Evolutionary conservation across 495 filamentous ascomycete genomes (phyloP).

Genomic region (Aspergillus avenaceus): DNA sequence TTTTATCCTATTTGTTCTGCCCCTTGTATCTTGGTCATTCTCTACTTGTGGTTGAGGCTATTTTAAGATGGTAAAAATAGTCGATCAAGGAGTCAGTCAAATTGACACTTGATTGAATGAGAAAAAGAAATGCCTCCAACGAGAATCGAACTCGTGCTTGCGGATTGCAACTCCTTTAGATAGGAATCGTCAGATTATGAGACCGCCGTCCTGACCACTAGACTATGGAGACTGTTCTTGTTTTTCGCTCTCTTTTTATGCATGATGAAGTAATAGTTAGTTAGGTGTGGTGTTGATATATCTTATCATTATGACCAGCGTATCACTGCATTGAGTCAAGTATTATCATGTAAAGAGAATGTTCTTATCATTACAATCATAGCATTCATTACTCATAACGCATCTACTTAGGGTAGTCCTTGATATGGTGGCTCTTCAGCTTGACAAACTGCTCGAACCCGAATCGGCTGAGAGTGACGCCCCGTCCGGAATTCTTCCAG

Average conservation of each 20-base stretch:
- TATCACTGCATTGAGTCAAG: too few species aligned
- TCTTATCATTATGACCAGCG: too few species aligned
- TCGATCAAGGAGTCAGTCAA: too few species aligned
- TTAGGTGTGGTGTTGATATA: too few species aligned
- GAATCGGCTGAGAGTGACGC: conserved; percentile 78
- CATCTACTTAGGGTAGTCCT: conserved; percentile 47
- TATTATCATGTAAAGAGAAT: too few species aligned
- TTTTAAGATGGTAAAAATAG: too few species aligned
- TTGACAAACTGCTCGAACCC: conserved; percentile 94
- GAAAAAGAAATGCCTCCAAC: neutral
- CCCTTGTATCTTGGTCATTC: too few species aligned
- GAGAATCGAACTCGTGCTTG: conserved; percentile 1
- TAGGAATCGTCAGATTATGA: neutral
- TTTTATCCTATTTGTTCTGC: too few species aligned
- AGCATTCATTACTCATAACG: neutral
- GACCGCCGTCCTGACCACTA: conserved; percentile 1
- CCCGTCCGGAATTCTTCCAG: conserved; percentile 92
- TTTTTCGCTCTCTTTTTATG: neutral
- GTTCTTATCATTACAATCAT: too few species aligned
- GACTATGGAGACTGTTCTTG: neutral
- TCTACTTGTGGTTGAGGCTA: too few species aligned
- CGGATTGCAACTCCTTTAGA: neutral
- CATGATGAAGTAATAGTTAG: neutral
- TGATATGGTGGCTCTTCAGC: conserved; percentile 89
- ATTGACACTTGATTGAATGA: too few species aligned